phyloP scores from a whole-genome alignment of 495 filamentous ascomycete species.

The Amorphotheca resinae region DNA sequence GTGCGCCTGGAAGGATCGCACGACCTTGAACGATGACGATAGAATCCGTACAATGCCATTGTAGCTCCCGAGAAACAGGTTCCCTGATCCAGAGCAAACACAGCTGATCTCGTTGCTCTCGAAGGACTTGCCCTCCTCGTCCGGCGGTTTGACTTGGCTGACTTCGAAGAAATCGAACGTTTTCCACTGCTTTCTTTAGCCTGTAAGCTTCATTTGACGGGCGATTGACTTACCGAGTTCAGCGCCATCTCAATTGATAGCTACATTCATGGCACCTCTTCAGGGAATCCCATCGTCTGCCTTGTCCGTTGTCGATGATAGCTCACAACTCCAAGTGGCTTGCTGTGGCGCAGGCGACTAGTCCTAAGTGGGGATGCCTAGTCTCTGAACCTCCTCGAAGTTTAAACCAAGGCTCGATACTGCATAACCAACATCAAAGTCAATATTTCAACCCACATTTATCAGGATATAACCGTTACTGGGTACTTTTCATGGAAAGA shows the following conservation, averaged over 20 bases:
- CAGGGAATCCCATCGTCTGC: too few species aligned
- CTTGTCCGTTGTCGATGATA: too few species aligned
- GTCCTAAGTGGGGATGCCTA: too few species aligned
- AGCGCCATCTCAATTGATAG: constrained; percentile 20
- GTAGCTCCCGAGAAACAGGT: constrained; percentile 74
- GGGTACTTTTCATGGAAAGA: too few species aligned
- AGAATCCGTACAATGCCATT: constrained; percentile 80
- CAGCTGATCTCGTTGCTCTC: constrained; percentile 36
- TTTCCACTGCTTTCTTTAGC: constrained; percentile 63
- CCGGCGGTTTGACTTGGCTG: constrained; percentile 64
- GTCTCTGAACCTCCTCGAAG: too few species aligned
- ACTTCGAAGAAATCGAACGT: constrained; percentile 98
- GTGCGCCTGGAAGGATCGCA: constrained; percentile 76
- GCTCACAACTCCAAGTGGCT: too few species aligned
- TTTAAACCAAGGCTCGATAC: too few species aligned
- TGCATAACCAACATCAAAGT: too few species aligned
- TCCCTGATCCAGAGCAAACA: constrained; percentile 79
- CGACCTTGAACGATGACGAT: constrained; percentile 72
- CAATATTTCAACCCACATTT: too few species aligned
- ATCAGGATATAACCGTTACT: too few species aligned
- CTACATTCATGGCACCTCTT: constrained; percentile 8
- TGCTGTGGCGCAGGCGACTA: too few species aligned
- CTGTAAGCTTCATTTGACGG: not conserved
- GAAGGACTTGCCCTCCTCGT: constrained; percentile 44
- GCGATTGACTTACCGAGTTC: constrained; percentile 20